Conservation (phyloP, 805 yeast species). For the Starmerella powellii region DNA sequence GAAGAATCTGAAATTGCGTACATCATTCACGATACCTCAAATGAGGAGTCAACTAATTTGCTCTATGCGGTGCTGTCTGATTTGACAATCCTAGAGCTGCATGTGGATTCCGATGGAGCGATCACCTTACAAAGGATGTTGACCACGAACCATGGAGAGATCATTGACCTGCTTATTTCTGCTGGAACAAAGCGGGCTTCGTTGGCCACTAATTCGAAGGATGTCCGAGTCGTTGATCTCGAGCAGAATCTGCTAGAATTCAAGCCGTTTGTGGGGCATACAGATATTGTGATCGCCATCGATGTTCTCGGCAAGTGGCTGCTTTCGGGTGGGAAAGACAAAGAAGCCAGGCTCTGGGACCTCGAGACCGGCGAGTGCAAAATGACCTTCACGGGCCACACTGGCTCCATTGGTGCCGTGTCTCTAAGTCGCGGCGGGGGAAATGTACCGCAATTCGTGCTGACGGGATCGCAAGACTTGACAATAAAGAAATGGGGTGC, state of each 20-base stretch:
- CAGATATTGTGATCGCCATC: constrained; percentile 67
- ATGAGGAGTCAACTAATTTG: background rate
- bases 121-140: constrained; percentile 26
- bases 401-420: constrained; percentile 73
- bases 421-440: constrained; percentile 44
- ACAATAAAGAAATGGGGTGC: constrained; percentile 79
- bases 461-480: constrained; percentile 77
- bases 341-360: constrained; percentile 74
- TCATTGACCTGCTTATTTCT: constrained; percentile 74
- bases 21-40: constrained; percentile 2
- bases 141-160: constrained; percentile 92
- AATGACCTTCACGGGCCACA: constrained; percentile 72
- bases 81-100: constrained; percentile 58
- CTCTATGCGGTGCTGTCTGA: constrained; percentile 46
- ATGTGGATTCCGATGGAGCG: constrained; percentile 21
- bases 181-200: constrained; percentile 45
- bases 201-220: constrained; percentile 87
- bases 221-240: constrained; percentile 55
- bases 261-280: constrained; percentile 66
- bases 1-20: constrained; percentile 19
- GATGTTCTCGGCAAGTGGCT: constrained; percentile 82
- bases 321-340: constrained; percentile 84
- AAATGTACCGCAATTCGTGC: constrained; percentile 47
- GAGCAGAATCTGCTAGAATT: constrained; percentile 24
- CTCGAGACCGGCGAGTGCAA: constrained; percentile 36